Conservation (phyloP, 2,329 filamentous ascomycete species). For the Didymella glomerata region DNA sequence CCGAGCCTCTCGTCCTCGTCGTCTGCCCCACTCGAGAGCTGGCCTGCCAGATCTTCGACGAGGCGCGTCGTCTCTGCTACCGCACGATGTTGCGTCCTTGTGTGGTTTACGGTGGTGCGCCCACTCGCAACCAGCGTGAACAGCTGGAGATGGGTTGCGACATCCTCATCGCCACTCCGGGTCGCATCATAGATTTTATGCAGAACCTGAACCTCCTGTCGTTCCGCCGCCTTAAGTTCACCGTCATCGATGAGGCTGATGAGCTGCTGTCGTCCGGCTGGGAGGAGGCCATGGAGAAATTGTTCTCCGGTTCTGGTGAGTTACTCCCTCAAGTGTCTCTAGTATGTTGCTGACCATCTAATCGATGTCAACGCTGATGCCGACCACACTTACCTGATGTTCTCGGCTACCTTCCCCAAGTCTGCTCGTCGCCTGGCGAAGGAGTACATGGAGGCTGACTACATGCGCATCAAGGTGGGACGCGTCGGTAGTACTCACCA, state of each 20-base stretch:
- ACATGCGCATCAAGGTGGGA: slow-evolving; percentile 84
- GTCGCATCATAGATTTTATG: slow-evolving; percentile 86
- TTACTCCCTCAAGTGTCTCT: slow-evolving; percentile 17
- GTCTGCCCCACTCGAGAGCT: slow-evolving; percentile 89
- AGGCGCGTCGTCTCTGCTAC: slow-evolving; percentile 91
- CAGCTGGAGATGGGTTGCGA: slow-evolving; percentile 88
- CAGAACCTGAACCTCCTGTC: slow-evolving; percentile 72
- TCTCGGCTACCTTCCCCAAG: slow-evolving; percentile 94
- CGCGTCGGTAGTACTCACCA: slow-evolving; percentile 82
- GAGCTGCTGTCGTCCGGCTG: slow-evolving; percentile 86
- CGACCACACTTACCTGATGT: slow-evolving; percentile 78
- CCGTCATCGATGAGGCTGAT: slow-evolving; percentile 83
- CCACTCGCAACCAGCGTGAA: slow-evolving; percentile 71
- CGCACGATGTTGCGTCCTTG: slow-evolving; percentile 92
- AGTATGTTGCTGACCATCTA: slow-evolving; percentile 23
- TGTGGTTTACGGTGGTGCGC: slow-evolving; percentile 86
- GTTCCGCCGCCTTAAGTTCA: slow-evolving; percentile 72
- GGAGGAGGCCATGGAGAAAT: slow-evolving; percentile 75
- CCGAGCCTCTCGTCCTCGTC: slow-evolving; percentile 87
- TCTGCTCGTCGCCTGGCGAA: slow-evolving; percentile 77
- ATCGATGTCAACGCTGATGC: slow-evolving; percentile 77
- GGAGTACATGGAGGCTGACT: slow-evolving; percentile 75
- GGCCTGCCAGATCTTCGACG: slow-evolving; percentile 93
- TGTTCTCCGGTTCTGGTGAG: slow-evolving; percentile 83
- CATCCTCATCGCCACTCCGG: slow-evolving; percentile 85